A percentile compares a stretch with the other conserved stretches of the same genome.
These are phyloP conservation scores for Amanita brunnescens DNA, from an alignment of 768 basidiomycete species.

Conservation along the genomic window DNA sequence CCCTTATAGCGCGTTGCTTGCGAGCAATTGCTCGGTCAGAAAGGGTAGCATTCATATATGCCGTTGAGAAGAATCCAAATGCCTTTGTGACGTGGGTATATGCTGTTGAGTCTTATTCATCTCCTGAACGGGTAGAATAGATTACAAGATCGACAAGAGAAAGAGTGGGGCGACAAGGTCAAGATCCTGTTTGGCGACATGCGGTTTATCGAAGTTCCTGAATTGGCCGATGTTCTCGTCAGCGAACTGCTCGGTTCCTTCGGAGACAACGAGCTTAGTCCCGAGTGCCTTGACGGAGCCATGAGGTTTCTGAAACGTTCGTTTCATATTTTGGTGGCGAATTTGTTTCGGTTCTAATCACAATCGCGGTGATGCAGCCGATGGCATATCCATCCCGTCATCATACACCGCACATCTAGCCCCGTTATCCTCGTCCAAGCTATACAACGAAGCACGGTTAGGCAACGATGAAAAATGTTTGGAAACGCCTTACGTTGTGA, in stretches of 20 bases:
- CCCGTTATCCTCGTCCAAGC: slow-evolving; percentile 88
- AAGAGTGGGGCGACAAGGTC: slow-evolving; percentile 79
- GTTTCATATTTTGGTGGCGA: slow-evolving; percentile 15
- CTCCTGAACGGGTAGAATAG: slow-evolving; percentile 29
- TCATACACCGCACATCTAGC: slow-evolving; percentile 95
- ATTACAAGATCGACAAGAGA: slow-evolving; percentile 71
- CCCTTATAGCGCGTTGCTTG: slow-evolving; percentile 80
- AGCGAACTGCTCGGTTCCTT: slow-evolving; percentile 96
- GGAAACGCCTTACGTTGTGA: slow-evolving; percentile 97
- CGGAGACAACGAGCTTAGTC: slow-evolving; percentile 97
- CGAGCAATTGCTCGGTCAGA: slow-evolving; percentile 62
- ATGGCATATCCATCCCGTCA: slow-evolving; percentile 92
- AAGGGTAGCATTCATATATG: slow-evolving; percentile 62
- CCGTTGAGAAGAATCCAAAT: slow-evolving; percentile 94
- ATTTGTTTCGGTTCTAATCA: not conserved
- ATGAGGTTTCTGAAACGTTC: slow-evolving; percentile 87
- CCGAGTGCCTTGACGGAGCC: slow-evolving; percentile 96
- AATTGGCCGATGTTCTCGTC: slow-evolving; percentile 86
- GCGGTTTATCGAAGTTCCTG: slow-evolving; percentile 75
- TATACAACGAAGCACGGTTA: slow-evolving; percentile 74
- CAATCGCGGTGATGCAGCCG: slow-evolving; percentile 45
- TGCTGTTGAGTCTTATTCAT: slow-evolving; percentile 4
- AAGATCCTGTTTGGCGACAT: slow-evolving; percentile 91
- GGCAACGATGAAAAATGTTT: slow-evolving; percentile 59
- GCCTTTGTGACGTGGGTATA: slow-evolving; percentile 84